Evolutionary conservation across 306 rosid species (phyloP), one percentile per base, ranked within the genome.

Genomic region (Fragaria nilgerrensis): DNA sequence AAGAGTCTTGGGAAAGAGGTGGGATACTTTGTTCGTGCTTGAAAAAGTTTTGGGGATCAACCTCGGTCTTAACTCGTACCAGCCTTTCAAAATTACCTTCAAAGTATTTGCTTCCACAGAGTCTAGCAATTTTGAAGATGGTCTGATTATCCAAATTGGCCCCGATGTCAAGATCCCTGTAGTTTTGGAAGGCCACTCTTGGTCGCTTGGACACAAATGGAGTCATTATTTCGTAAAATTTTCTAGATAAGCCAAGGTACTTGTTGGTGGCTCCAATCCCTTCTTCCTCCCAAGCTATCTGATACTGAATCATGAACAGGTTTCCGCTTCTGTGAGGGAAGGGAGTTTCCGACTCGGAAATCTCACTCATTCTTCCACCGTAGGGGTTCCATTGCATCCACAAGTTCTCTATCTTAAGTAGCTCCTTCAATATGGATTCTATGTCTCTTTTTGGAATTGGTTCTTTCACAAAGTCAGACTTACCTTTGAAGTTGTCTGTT

Each of bases 91-190:
- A 83, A 50, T 83, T 83, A 6, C 39, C 61, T 48, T 75, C 71
- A 56, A 83, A 79, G 64, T 78, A 78, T 56, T 78, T 79, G n/a
- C 47, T 45, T 10, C 80, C 86, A 75, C 61, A 83, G 43, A 64
- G 41, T 58, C 34, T 52, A 19, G 45, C 73, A 11, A 23, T 59
- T 4, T 59, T 5, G 13, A 25, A 59, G 66, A 23, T 11, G 66
- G 66, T 23, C 17, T 25, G 8, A 59, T 59, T 59, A 23, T 25
- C 96, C 95, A 9, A 90, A 59, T 59, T 59, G 66, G 22, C 63
- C 4, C 86, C 86, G n/a, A 78, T 19, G 22, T 93, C 94, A 32
- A 90, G 79, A 65, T 93, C 94, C 72, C 86, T 86, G 59, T 93
- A 89, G 77, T 81, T 85, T 10, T 74, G 61, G 77, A 85, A 81